These are phyloP conservation scores for Penicillium olsonii DNA, from an alignment of 2,329 filamentous ascomycete genomes.

Conservation along the genomic window DNA sequence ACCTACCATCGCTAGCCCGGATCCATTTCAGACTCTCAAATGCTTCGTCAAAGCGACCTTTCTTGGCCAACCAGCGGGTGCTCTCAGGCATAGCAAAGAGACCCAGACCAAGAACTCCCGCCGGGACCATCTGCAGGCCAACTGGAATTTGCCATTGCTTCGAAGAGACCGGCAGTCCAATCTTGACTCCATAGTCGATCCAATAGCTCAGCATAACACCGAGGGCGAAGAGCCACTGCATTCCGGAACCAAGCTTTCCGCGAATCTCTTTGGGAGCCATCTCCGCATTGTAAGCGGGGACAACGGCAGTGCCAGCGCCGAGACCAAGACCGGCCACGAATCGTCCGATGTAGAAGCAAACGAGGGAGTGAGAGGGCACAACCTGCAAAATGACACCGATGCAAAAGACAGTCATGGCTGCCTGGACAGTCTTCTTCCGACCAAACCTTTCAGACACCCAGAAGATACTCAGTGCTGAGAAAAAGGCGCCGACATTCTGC, in stretches of 20 bases:
- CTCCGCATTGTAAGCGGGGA: slow-evolving; percentile 45
- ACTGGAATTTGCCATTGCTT: slow-evolving; percentile 55
- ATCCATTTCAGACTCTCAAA: slow-evolving; percentile 53
- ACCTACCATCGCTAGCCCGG: slow-evolving; percentile 37
- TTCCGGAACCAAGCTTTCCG: slow-evolving; percentile 40
- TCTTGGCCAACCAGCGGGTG: slow-evolving; percentile 52
- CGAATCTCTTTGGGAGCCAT: slow-evolving; percentile 47
- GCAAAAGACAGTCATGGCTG: slow-evolving; percentile 44
- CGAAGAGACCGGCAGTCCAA: slow-evolving; percentile 40
- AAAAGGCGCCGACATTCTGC: slow-evolving; percentile 55
- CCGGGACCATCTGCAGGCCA: slow-evolving; percentile 51
- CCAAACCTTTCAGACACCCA: slow-evolving; percentile 49
- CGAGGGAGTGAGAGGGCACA: slow-evolving; percentile 48
- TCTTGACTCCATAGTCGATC: slow-evolving; percentile 53
- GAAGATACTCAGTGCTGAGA: slow-evolving; percentile 52
- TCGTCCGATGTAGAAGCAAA: slow-evolving; percentile 49
- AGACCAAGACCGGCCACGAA: slow-evolving; percentile 51
- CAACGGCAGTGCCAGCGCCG: slow-evolving; percentile 46
- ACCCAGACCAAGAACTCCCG: slow-evolving; percentile 49
- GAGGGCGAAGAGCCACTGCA: slow-evolving; percentile 40
- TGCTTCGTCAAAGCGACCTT: slow-evolving; percentile 50
- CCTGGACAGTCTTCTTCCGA: slow-evolving; percentile 47
- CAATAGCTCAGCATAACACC: slow-evolving; percentile 43
- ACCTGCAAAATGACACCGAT: slow-evolving; percentile 48
- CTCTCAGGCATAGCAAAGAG: slow-evolving; percentile 54